A percentile compares a stretch with the other conserved stretches of the same genome.
Conservation (phyloP, 306 rosid species). For the Begonia fuchsioides region DNA sequence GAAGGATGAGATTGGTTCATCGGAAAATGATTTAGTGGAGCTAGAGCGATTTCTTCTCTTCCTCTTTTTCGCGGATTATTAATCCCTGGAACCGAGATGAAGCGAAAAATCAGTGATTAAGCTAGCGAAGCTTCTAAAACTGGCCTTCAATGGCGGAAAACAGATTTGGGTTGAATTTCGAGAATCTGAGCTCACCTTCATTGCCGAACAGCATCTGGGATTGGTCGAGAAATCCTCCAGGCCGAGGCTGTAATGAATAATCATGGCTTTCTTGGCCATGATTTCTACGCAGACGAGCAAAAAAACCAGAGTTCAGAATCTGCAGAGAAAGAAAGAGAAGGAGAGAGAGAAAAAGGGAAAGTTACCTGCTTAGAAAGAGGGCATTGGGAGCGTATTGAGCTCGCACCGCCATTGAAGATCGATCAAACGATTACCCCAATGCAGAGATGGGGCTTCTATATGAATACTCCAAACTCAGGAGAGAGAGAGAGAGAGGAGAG, state of each 20-base stretch:
- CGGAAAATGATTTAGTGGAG: conserved; percentile 36
- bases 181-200: conserved; percentile 8
- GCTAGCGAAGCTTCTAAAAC: background rate
- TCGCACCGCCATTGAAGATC: conserved; percentile 78
- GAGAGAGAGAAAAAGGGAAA: background rate
- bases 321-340: conserved; percentile 10
- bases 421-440: background rate
- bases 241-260: conserved; percentile 47
- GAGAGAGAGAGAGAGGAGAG: conserved; percentile 6
- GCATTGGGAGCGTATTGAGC: conserved; percentile 92
- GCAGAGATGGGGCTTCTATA: conserved; percentile 7
- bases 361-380: conserved; percentile 61
- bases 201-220: conserved; percentile 53
- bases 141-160: background rate
- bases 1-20: conserved; percentile 42
- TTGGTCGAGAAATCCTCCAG: conserved; percentile 52
- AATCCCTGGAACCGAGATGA: background rate
- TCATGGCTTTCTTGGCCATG: conserved; percentile 60
- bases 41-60: conserved; percentile 46
- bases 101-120: background rate
- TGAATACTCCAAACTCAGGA: conserved; percentile 4
- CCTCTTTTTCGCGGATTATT: conserved; percentile 53
- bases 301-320: conserved; percentile 10
- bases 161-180: background rate
- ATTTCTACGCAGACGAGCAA: conserved; percentile 25